Evolutionary conservation across 495 filamentous ascomycete genomes (phyloP).

Genomic region (Xylaria scruposa): DNA sequence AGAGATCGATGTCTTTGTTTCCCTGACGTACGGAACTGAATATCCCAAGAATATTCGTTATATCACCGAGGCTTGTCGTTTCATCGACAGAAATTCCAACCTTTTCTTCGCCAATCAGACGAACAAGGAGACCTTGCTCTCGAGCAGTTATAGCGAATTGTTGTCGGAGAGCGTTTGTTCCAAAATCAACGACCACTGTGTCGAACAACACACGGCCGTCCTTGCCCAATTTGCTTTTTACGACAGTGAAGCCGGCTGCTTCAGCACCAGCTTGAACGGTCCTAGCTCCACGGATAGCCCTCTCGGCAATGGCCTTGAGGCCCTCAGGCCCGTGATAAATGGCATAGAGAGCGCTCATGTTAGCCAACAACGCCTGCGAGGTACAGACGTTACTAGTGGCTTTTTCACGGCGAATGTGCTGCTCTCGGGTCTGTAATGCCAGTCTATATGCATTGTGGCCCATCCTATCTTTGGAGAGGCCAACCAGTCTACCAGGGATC

Average conservation of each 20-base stretch:
- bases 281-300: conserved; percentile 72
- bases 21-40: background rate
- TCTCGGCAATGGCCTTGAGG: conserved; percentile 83
- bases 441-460: conserved; percentile 86
- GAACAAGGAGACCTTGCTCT: conserved; percentile 37
- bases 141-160: conserved; percentile 24
- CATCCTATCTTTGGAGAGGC: conserved; percentile 89
- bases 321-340: conserved; percentile 93
- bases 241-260: conserved; percentile 68
- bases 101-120: conserved; percentile 31
- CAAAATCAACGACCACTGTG: conserved; percentile 74
- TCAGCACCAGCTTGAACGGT: conserved; percentile 72
- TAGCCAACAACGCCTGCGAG: conserved; percentile 91
- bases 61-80: conserved; percentile 42
- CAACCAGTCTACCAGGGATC: conserved; percentile 92
- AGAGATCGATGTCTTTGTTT: conserved; percentile 35
- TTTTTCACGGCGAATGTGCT: conserved; percentile 97
- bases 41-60: conserved; percentile 41
- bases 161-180: conserved; percentile 27
- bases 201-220: conserved; percentile 73
- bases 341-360: conserved; percentile 98
- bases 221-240: conserved; percentile 60
- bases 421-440: conserved; percentile 92
- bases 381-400: conserved; percentile 99
- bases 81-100: conserved; percentile 53